phyloP scores from a whole-genome alignment of 1,139 yeast species.

The Geotrichum siamense region DNA sequence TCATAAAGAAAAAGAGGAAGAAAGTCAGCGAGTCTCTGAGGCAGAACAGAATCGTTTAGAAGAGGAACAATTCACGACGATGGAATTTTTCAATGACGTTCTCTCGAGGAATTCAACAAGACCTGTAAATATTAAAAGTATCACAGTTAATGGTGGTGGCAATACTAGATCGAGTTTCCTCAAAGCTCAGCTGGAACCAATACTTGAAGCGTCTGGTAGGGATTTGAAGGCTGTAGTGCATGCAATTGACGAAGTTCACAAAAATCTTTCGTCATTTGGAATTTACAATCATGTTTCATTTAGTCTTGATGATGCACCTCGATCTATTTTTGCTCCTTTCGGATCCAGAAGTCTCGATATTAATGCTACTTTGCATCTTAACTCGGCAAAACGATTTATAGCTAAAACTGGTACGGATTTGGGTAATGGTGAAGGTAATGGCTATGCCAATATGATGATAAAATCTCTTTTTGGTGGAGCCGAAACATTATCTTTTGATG shows the following conservation, averaged over 20 bases:
- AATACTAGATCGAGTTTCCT: constrained; percentile 48
- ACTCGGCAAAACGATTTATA: constrained; percentile 41
- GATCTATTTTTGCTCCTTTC: constrained; percentile 17
- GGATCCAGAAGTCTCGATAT: constrained; percentile 18
- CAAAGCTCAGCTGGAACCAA: constrained; percentile 48
- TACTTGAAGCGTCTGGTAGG: constrained; percentile 35
- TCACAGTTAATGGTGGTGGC: constrained; percentile 52
- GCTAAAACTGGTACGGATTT: constrained; percentile 90
- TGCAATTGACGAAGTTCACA: constrained; percentile 31
- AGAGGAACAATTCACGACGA: constrained; percentile 10
- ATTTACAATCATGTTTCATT: constrained; percentile 43
- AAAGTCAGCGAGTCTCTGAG: constrained; percentile 6
- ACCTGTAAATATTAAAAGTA: constrained; percentile 34
- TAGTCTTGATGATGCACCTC: constrained; percentile 34
- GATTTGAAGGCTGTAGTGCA: constrained; percentile 29
- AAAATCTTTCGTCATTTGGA: constrained; percentile 34
- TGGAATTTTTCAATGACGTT: constrained; percentile 15
- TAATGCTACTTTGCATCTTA: constrained; percentile 23
- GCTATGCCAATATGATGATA: constrained; percentile 64
- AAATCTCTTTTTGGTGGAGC: constrained; percentile 85
- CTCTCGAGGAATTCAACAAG: constrained; percentile 21
- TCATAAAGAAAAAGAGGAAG: constrained; percentile 6
- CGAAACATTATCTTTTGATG: constrained; percentile 69
- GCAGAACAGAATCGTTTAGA: constrained; percentile 7
- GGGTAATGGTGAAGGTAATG: constrained; percentile 95